Conservation (phyloP, 345 rosid species). For the Hibiscus syriacus region DNA sequence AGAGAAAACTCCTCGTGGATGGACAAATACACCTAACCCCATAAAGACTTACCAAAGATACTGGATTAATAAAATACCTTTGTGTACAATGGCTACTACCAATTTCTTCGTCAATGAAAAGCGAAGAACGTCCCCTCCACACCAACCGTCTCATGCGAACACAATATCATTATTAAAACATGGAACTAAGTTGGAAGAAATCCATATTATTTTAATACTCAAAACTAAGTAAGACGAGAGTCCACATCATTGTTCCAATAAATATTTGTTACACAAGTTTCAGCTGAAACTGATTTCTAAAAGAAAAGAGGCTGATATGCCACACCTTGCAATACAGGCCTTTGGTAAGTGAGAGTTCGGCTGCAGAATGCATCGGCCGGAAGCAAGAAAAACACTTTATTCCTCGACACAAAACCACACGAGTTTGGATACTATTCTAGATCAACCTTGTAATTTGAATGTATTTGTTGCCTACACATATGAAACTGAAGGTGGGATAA, state of each 20-base stretch:
- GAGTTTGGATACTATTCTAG: too few species aligned
- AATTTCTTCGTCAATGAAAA: constrained; percentile 66
- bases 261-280: constrained; percentile 61
- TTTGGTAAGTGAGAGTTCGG: too few species aligned
- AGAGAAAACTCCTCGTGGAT: constrained; percentile 12
- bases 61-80: constrained; percentile 58
- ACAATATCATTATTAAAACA: constrained; percentile 62
- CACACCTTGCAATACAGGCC: constrained; percentile 91
- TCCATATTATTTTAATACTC: constrained; percentile 27
- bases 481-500: too few species aligned
- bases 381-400: too few species aligned
- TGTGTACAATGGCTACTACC: constrained; percentile 36
- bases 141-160: constrained; percentile 85
- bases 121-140: constrained; percentile 68
- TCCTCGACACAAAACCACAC: too few species aligned
- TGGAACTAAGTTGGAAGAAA: constrained; percentile 15
- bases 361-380: too few species aligned
- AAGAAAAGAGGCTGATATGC: constrained; percentile 38
- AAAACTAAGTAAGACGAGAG: constrained; percentile 24
- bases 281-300: constrained; percentile 44
- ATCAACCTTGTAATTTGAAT: too few species aligned
- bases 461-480: too few species aligned
- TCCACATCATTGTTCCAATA: constrained; percentile 58
- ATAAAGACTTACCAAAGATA: constrained; percentile 22
- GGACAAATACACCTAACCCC: constrained; percentile 14